A percentile compares a stretch with the other conserved stretches of the same genome.
phyloP scores from a whole-genome alignment of 2,329 filamentous ascomycete species.

The Diaporthe eres region DNA sequence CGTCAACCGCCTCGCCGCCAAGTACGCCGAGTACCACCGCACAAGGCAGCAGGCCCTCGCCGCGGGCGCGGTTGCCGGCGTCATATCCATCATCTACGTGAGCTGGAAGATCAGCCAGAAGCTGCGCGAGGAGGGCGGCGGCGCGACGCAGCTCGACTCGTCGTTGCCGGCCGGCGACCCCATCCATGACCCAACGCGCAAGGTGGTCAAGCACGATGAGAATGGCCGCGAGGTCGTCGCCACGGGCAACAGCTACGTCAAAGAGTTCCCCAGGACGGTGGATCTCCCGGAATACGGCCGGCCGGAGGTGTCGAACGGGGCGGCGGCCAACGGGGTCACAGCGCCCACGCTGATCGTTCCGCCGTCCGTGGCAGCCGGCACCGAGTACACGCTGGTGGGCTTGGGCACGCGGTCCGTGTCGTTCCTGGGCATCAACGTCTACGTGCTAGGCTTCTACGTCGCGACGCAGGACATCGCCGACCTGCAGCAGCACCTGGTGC shows the following conservation, averaged over 20 bases:
- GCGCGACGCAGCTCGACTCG: constrained; percentile 56
- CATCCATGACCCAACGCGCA: constrained; percentile 66
- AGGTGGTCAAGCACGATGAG: constrained; percentile 75
- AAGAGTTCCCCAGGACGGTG: constrained; percentile 82
- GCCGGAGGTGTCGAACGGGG: constrained; percentile 40
- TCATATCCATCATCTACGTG: constrained; percentile 66
- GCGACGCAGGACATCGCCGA: constrained; percentile 84
- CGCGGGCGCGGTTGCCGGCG: constrained; percentile 64
- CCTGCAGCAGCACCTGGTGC: constrained; percentile 84
- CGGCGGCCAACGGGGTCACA: constrained; percentile 46
- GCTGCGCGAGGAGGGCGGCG: constrained; percentile 40
- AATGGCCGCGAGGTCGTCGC: constrained; percentile 81
- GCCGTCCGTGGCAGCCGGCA: constrained; percentile 55
- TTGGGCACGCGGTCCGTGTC: constrained; percentile 91
- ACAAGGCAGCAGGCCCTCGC: constrained; percentile 66
- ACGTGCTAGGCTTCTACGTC: constrained; percentile 94
- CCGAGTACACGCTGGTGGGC: constrained; percentile 89
- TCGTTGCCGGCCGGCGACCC: constrained; percentile 58
- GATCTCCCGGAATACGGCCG: constrained; percentile 65
- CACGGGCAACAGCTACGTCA: constrained; percentile 85
- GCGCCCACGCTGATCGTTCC: constrained; percentile 49
- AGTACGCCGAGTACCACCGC: constrained; percentile 64
- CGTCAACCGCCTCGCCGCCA: constrained; percentile 61
- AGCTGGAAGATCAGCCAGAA: constrained; percentile 65
- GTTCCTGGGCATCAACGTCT: constrained; percentile 91